phyloP scores from a whole-genome alignment of 2,329 filamentous ascomycete species.

The Alternaria brassicicola region DNA sequence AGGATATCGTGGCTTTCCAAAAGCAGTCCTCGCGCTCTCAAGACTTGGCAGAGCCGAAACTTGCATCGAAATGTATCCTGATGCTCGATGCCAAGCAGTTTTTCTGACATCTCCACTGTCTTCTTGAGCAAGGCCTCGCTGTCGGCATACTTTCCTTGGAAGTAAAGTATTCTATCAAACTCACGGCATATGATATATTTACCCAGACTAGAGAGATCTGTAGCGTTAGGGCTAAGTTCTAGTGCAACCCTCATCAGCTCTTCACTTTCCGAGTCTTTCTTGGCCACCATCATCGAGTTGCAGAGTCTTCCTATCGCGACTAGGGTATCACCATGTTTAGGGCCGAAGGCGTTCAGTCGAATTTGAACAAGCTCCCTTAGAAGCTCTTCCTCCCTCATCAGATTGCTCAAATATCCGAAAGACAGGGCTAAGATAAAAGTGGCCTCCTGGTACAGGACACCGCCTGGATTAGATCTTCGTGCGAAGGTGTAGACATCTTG shows the following conservation, averaged over 20 bases:
- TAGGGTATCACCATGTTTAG: neutral
- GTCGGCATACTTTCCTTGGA: neutral
- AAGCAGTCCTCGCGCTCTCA: neutral
- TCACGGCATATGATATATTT: neutral
- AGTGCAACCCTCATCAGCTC: neutral
- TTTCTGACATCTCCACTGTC: neutral
- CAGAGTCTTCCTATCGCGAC: neutral
- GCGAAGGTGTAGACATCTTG: neutral
- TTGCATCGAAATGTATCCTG: fast-evolving
- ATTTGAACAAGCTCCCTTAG: neutral
- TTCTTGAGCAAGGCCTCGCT: neutral
- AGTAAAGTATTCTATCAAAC: fast-evolving
- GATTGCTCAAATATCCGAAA: neutral
- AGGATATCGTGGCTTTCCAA: neutral
- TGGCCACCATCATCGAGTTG: fast-evolving
- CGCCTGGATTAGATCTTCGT: neutral
- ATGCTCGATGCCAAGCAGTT: neutral
- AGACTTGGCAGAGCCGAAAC: fast-evolving
- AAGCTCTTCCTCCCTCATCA: neutral
- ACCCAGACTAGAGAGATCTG: fast-evolving
- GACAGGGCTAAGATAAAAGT: fast-evolving
- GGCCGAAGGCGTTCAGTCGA: neutral
- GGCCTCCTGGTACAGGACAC: neutral
- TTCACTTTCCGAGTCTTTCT: neutral
- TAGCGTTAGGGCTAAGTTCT: neutral